Base-by-base conservation (phyloP, 2,329 filamentous ascomycete genomes). In the Microthyrium microscopicum region DNA sequence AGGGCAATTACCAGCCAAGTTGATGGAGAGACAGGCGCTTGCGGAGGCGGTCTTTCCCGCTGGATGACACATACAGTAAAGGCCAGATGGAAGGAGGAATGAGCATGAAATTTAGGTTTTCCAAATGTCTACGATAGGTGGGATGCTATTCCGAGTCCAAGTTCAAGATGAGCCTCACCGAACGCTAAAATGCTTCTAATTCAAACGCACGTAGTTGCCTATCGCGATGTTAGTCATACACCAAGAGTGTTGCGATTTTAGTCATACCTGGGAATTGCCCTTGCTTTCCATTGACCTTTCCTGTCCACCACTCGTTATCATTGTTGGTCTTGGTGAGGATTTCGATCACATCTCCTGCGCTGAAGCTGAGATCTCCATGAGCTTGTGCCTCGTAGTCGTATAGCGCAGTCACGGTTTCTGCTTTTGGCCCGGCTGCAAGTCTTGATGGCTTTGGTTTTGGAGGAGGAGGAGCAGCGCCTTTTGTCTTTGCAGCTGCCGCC, bases 381-480 rank as follows among this genome's bases (percentile, higher is more conserved):
- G 87, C 85, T 52, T 95, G 85, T 5, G 89, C 89, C 40, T 92
- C 82, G 49, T 92, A 98, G 50, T 95, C 89, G 55, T 94, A 98
- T 40, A 98, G 58, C 5, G 89, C 89, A 3, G 84, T 94, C 21
- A 79, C 84, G 1, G 70, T 85, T 54, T 94, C 85, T 0, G 69
- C 68, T 0, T 64, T 59, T 0, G 77, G 72, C 12, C 60, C 65
- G 3, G 66, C 73, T 42, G 66, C 76, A 29, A 95, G 61, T 35
- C 73, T 66, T 29, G 68, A 75, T 3, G 85, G 84, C 61, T 93
- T 64, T 5, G 61, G 61, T 43, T 64, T 64, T 5, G 61, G 61
- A 8, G 61, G 61, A 3, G 61, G 61, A 33, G 61, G 61, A 26
- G 60, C 60, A 4, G 56, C 57, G n/a, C 52, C 53, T 46, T 65